These are phyloP conservation scores for Mucor lusitanicus DNA, from an alignment of 371 early-diverging fungal species.

Conservation along the genomic window DNA sequence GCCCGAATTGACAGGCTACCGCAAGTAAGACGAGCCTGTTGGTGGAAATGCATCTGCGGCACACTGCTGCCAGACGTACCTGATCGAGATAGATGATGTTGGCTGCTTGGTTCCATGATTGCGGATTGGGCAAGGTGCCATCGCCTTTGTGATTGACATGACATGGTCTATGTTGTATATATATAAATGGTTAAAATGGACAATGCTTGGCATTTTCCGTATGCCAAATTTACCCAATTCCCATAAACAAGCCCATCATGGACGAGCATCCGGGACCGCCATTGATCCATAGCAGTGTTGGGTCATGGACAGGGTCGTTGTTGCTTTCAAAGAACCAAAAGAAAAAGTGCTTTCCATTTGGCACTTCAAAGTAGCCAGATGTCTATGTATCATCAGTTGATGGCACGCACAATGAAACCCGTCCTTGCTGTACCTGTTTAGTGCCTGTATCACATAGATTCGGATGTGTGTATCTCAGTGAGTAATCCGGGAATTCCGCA, in stretches of 20 bases:
- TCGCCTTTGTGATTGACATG: conserved; percentile 62
- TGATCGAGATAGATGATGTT: conserved; percentile 88
- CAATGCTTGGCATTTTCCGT: not conserved
- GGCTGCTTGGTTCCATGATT: conserved; percentile 82
- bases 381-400: conserved; percentile 1
- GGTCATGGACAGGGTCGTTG: conserved; percentile 67
- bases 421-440: conserved; percentile 55
- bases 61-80: conserved; percentile 31
- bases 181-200: not conserved
- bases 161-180: conserved; percentile 63
- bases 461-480: conserved; percentile 73
- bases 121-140: conserved; percentile 51
- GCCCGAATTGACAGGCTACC: conserved; percentile 70
- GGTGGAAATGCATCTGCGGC: not conserved
- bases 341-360: conserved; percentile 70
- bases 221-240: conserved; percentile 55
- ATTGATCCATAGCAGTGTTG: conserved; percentile 79
- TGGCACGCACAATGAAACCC: not conserved
- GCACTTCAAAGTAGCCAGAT: conserved; percentile 65
- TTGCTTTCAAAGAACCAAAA: conserved; percentile 93
- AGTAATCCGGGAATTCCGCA: conserved; percentile 65
- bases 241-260: conserved; percentile 82
- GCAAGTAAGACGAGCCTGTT: not conserved
- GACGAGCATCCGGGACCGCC: conserved; percentile 89
- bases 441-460: conserved; percentile 74